A percentile compares a stretch with the other conserved stretches of the same genome.
Conservation (phyloP, 1,139 yeast species). For the Suhomyces kunorum region DNA sequence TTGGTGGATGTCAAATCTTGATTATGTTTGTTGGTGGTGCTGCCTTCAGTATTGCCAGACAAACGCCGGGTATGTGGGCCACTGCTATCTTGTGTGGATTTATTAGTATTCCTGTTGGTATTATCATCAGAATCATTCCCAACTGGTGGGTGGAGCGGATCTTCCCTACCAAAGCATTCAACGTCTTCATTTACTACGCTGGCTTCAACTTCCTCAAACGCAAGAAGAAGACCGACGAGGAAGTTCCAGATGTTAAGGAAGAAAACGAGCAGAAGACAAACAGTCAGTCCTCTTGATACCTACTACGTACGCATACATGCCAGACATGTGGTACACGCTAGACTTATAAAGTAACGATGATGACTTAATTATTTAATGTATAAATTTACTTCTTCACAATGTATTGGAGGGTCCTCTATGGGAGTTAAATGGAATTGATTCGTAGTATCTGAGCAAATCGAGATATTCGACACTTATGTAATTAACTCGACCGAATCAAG, state of each 20-base stretch:
- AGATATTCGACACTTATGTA: too few relatives aligned
- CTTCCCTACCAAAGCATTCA: constrained; percentile 67
- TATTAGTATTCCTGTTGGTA: constrained; percentile 79
- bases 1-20: constrained; percentile 80
- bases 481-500: too few relatives aligned
- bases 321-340: not conserved
- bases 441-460: too few relatives aligned
- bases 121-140: constrained; percentile 74
- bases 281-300: not conserved
- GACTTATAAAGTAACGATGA: constrained; percentile 1
- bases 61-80: constrained; percentile 87
- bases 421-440: too few relatives aligned
- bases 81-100: constrained; percentile 84
- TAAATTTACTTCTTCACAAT: not conserved
- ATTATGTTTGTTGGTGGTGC: constrained; percentile 98
- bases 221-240: constrained; percentile 24
- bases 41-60: constrained; percentile 80
- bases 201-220: constrained; percentile 48
- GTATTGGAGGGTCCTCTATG: not conserved
- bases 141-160: constrained; percentile 69
- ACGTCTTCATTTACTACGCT: constrained; percentile 44
- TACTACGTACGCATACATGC: not conserved
- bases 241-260: constrained; percentile 1
- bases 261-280: constrained; percentile 2
- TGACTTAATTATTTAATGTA: constrained; percentile 1